Percentiles rank a stretch among this genome's conserved stretches.
Conservation (phyloP, 106 monocot genomes). For the Gastrodia elata region DNA sequence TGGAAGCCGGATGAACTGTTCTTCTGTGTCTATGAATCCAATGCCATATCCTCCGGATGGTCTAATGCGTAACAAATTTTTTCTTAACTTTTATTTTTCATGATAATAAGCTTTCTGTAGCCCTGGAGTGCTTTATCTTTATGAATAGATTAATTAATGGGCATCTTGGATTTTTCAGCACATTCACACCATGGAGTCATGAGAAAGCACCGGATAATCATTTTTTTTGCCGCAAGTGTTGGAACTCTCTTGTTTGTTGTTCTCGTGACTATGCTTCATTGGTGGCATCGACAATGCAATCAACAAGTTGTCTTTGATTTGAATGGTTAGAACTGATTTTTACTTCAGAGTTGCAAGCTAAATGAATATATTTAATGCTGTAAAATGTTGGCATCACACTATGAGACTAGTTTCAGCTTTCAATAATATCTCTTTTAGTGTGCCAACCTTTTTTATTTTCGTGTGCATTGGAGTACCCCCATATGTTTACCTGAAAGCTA, state of each 20-base stretch:
- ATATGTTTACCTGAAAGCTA: neutral
- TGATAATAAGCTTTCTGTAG: neutral
- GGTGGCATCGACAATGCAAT: constrained; percentile 57
- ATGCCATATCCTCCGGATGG: constrained; percentile 85
- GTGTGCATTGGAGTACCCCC: neutral
- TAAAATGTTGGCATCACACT: neutral
- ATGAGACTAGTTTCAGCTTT: neutral
- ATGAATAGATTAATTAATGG: constrained; percentile 19
- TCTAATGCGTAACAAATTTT: constrained; percentile 31
- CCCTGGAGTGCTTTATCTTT: constrained; percentile 2
- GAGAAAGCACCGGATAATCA: constrained; percentile 43
- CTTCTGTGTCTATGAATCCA: constrained; percentile 62
- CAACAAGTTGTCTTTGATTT: constrained; percentile 88
- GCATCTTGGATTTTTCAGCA: constrained; percentile 45
- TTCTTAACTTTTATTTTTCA: neutral
- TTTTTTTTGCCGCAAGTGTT: constrained; percentile 50
- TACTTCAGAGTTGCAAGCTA: neutral
- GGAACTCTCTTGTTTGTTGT: constrained; percentile 39
- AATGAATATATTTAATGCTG: neutral
- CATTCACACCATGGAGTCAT: constrained; percentile 28
- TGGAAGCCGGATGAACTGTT: constrained; percentile 46
- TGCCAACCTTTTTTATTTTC: neutral
- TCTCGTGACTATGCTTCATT: constrained; percentile 43
- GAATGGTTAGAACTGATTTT: constrained; percentile 42
- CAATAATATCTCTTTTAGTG: neutral